A percentile compares a stretch with the other conserved stretches of the same genome.
These are phyloP conservation scores for Saussurea involucrata DNA, from an alignment of 129 eudicot species.

Conservation along the genomic window DNA sequence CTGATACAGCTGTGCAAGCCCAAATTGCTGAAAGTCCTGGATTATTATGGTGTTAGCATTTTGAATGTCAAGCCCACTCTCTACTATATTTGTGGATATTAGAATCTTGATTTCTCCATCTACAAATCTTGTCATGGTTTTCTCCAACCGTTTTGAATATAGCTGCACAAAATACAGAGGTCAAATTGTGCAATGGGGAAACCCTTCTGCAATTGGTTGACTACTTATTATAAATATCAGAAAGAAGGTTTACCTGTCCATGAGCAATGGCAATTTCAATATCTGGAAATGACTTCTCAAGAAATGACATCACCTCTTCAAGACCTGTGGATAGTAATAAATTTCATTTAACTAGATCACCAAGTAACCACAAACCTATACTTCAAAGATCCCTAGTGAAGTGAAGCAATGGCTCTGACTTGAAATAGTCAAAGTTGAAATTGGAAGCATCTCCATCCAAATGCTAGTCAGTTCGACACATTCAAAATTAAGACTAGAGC, in stretches of 20 bases:
- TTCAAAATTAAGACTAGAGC: background rate
- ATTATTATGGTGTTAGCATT: constrained; percentile 91
- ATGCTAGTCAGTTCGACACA: background rate
- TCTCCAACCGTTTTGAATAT: constrained; percentile 93
- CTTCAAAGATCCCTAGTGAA: constrained; percentile 12
- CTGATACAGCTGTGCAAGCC: constrained; percentile 95
- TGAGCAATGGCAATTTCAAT: constrained; percentile 90
- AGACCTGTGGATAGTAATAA: constrained; percentile 63
- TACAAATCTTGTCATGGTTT: constrained; percentile 82
- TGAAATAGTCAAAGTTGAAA: background rate
- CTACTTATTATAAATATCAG: background rate
- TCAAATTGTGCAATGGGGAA: background rate
- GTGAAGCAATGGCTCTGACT: background rate
- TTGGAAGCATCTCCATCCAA: background rate
- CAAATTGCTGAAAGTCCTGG: constrained; percentile 96
- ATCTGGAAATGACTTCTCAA: constrained; percentile 63
- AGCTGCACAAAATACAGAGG: constrained; percentile 51
- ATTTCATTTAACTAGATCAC: constrained; percentile 4
- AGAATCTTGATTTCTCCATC: constrained; percentile 76
- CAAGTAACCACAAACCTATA: background rate
- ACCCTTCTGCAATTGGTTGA: background rate
- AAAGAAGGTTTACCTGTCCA: constrained; percentile 64
- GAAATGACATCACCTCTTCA: constrained; percentile 77
- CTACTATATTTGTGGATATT: constrained; percentile 90
- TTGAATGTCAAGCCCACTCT: constrained; percentile 97